Evolutionary conservation across 2,329 filamentous ascomycete genomes (phyloP).

Genomic region (Lachnellula suecica): DNA sequence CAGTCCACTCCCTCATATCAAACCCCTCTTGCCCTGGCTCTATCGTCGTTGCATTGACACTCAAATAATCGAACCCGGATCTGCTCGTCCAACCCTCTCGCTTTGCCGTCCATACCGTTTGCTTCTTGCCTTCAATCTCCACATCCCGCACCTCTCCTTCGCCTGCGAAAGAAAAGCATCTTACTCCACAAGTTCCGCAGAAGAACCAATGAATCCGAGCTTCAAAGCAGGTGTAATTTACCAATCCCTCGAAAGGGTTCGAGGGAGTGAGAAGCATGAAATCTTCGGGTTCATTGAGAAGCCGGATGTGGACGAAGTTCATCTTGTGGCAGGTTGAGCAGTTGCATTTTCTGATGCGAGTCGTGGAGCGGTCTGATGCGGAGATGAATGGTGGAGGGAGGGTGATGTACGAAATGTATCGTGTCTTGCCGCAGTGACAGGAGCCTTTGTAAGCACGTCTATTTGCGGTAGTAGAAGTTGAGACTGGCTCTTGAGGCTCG

Average conservation of each 20-base stretch:
- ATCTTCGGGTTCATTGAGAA: slow-evolving; percentile 37
- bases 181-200: slow-evolving; percentile 45
- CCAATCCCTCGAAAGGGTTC: slow-evolving; percentile 37
- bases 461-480: slow-evolving; percentile 1
- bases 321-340: slow-evolving; percentile 50
- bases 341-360: slow-evolving; percentile 39
- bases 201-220: slow-evolving; percentile 42
- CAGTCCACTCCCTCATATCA: slow-evolving; percentile 37
- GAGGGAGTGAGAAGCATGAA: slow-evolving; percentile 46
- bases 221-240: slow-evolving; percentile 39
- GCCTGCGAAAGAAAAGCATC: slow-evolving; percentile 42
- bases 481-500: neutral
- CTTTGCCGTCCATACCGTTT: slow-evolving; percentile 32
- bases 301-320: slow-evolving; percentile 45
- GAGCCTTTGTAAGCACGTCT: slow-evolving; percentile 11
- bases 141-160: slow-evolving; percentile 30
- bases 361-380: slow-evolving; percentile 23
- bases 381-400: slow-evolving; percentile 35
- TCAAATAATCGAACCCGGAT: slow-evolving; percentile 32
- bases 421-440: slow-evolving; percentile 26
- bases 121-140: slow-evolving; percentile 14
- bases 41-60: slow-evolving; percentile 38
- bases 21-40: slow-evolving; percentile 38
- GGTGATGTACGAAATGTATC: slow-evolving; percentile 43
- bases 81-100: slow-evolving; percentile 29